Conservation (phyloP, 495 filamentous ascomycete genomes). For the Bacidia gigantensis region DNA sequence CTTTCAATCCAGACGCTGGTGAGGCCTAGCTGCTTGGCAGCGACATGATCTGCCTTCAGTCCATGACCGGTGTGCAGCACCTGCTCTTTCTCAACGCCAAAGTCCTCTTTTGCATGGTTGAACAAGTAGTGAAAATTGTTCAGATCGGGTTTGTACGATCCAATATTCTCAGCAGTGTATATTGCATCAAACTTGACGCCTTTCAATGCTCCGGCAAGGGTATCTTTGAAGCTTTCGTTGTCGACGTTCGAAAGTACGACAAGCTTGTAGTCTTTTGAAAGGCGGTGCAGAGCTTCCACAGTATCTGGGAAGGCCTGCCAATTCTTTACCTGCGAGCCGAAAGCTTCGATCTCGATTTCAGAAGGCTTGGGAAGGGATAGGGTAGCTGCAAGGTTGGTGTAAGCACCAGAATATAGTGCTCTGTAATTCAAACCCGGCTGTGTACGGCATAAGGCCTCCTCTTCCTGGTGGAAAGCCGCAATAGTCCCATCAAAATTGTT, state of each 20-base stretch:
- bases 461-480: slow-evolving; percentile 28
- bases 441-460: slow-evolving; percentile 30
- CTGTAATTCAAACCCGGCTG: slow-evolving; percentile 45
- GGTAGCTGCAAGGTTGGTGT: slow-evolving; percentile 30
- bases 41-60: slow-evolving; percentile 56
- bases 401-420: slow-evolving; percentile 37
- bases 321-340: slow-evolving; percentile 41
- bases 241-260: slow-evolving; percentile 64
- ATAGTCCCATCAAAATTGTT: slow-evolving; percentile 23
- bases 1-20: slow-evolving; percentile 59
- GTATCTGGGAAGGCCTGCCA: slow-evolving; percentile 59
- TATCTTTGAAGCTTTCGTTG: slow-evolving; percentile 42
- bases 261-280: slow-evolving; percentile 48
- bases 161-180: slow-evolving; percentile 62
- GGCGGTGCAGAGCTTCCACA: slow-evolving; percentile 39
- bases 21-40: slow-evolving; percentile 48
- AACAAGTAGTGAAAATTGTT: slow-evolving; percentile 57
- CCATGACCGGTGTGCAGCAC: slow-evolving; percentile 60
- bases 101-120: slow-evolving; percentile 34
- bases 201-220: slow-evolving; percentile 36
- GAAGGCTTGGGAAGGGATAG: slow-evolving; percentile 28
- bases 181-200: slow-evolving; percentile 47
- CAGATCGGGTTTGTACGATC: slow-evolving; percentile 58
- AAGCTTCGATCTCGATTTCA: slow-evolving; percentile 22
- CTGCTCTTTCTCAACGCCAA: slow-evolving; percentile 39